phyloP scores from a whole-genome alignment of 164 flowering plant species.

The Paratinospora sagittata region DNA sequence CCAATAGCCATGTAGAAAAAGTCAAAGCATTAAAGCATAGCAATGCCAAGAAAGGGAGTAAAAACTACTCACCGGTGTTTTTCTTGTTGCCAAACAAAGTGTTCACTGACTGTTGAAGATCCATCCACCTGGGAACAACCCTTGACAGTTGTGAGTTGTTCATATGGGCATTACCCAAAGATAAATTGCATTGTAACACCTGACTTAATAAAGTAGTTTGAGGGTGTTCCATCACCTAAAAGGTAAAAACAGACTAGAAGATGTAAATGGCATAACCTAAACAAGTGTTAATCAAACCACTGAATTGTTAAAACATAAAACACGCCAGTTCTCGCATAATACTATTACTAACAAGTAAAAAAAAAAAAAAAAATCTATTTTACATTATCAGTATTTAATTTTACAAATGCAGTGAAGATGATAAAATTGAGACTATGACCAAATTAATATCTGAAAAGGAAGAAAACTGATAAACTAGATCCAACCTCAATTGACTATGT shows the following conservation, averaged over 20 bases:
- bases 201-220: constrained; percentile 57
- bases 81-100: constrained; percentile 63
- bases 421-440: no score
- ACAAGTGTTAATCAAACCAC: background rate
- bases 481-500: no score
- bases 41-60: background rate
- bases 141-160: constrained; percentile 31
- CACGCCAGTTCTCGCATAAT: background rate
- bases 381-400: background rate
- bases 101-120: constrained; percentile 69
- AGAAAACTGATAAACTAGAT: no score
- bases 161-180: constrained; percentile 44
- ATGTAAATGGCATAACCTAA: background rate
- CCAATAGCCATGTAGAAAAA: background rate
- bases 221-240: constrained; percentile 76
- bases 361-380: background rate
- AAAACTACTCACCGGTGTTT: constrained; percentile 33
- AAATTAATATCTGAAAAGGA: no score
- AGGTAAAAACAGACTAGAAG: background rate
- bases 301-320: background rate
- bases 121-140: constrained; percentile 50
- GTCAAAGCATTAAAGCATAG: background rate
- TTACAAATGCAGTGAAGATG: no score
- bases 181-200: constrained; percentile 51
- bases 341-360: background rate